Percentiles rank a stretch among this genome's conserved stretches.
Conservation (phyloP, 1,284 basidiomycete species). For the Marasmius sp. region DNA sequence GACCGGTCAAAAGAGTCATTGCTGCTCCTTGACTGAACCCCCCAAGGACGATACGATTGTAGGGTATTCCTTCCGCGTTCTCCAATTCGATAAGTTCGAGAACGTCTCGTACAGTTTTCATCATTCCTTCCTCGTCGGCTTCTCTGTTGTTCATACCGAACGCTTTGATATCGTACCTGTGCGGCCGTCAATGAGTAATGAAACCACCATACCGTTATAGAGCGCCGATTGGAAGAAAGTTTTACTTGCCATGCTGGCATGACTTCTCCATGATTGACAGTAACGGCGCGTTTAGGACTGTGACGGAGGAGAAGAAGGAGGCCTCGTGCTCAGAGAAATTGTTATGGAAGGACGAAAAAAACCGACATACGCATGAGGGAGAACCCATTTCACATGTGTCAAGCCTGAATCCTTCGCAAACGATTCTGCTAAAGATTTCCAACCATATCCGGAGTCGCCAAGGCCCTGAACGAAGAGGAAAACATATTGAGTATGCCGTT, state of each 20-base stretch:
- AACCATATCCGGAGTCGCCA: conserved; percentile 74
- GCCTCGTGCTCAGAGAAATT: neutral
- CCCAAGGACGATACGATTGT: conserved; percentile 72
- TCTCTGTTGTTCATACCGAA: conserved; percentile 61
- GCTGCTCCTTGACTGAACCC: conserved; percentile 89
- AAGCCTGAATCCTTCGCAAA: conserved; percentile 47
- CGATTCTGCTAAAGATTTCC: conserved; percentile 75
- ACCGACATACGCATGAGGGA: conserved; percentile 68
- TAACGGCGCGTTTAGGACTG: conserved; percentile 58
- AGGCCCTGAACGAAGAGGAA: conserved; percentile 49
- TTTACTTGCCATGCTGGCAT: conserved; percentile 74
- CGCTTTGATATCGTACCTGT: conserved; percentile 76
- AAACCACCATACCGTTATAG: no score
- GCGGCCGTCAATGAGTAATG: neutral
- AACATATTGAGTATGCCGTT: neutral
- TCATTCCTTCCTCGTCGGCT: conserved; percentile 72
- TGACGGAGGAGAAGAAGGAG: neutral
- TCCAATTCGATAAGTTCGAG: conserved; percentile 74
- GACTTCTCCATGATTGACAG: conserved; percentile 60
- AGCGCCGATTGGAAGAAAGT: neutral
- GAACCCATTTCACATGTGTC: conserved; percentile 79
- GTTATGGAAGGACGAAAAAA: conserved; percentile 7
- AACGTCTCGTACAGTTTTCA: conserved; percentile 59
- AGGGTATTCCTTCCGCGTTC: conserved; percentile 68
- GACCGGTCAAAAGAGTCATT: conserved; percentile 71